A percentile compares a stretch with the other conserved stretches of the same genome.
These are phyloP conservation scores for Dovyalis caffra DNA, from an alignment of 345 rosid genomes.

Conservation along the genomic window DNA sequence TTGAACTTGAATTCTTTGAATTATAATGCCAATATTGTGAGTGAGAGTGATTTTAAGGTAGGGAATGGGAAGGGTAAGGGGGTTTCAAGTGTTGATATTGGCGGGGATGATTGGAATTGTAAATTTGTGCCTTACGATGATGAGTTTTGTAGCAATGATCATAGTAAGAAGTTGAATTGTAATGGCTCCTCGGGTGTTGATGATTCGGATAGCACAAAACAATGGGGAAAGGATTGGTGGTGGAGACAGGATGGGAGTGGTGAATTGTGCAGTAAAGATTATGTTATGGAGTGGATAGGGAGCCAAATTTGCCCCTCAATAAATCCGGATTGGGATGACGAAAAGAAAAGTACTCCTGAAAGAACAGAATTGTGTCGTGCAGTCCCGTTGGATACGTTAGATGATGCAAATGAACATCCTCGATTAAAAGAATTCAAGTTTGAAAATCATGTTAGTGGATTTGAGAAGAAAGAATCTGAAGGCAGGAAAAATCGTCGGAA, in stretches of 20 bases:
- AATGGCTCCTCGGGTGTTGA: slow-evolving; percentile 41
- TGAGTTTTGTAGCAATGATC: slow-evolving; percentile 40
- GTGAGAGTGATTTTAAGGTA: slow-evolving; percentile 39
- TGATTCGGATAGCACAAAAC: slow-evolving; percentile 46
- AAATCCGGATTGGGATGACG: slow-evolving; percentile 87
- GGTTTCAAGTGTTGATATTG: slow-evolving; percentile 45
- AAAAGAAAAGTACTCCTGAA: slow-evolving; percentile 50
- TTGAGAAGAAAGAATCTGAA: slow-evolving; percentile 45
- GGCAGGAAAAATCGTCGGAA: slow-evolving; percentile 41
- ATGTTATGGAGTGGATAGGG: slow-evolving; percentile 97
- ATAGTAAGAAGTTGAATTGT: slow-evolving; percentile 57
- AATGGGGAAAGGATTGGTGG: slow-evolving; percentile 99
- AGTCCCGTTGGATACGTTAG: slow-evolving; percentile 42
- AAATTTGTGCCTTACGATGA: slow-evolving; percentile 59
- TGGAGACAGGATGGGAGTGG: slow-evolving; percentile 96
- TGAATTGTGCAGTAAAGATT: slow-evolving; percentile 89
- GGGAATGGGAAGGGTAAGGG: slow-evolving; percentile 66
- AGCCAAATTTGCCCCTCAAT: slow-evolving; percentile 72
- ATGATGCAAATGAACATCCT: slow-evolving; percentile 43
- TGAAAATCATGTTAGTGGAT: slow-evolving; percentile 42
- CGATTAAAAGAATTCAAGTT: slow-evolving; percentile 30
- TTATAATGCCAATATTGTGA: slow-evolving; percentile 39
- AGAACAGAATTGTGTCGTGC: slow-evolving; percentile 38
- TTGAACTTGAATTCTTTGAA: slow-evolving; percentile 52
- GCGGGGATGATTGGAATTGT: slow-evolving; percentile 59